Evolutionary conservation across 768 basidiomycete genomes (phyloP).

Genomic region (Coprinopsis strossmayeri): DNA sequence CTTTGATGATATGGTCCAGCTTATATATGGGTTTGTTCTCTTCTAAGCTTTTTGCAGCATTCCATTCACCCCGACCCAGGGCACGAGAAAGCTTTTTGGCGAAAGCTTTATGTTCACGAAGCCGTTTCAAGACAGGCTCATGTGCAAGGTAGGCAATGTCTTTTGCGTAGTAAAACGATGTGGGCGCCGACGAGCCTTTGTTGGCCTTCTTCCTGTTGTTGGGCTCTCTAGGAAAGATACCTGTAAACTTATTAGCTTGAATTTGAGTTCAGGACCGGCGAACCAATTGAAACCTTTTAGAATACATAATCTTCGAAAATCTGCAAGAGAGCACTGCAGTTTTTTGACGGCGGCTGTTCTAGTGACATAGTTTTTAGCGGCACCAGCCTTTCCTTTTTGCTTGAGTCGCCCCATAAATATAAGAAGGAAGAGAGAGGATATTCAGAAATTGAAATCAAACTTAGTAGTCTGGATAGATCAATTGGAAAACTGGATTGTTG

Average conservation of each 20-base stretch:
- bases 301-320: conserved; percentile 95
- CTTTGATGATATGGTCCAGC: conserved; percentile 96
- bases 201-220: conserved; percentile 88
- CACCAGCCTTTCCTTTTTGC: conserved; percentile 85
- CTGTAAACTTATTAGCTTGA: conserved; percentile 32
- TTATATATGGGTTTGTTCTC: conserved; percentile 88
- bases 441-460: too few relatives aligned
- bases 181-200: conserved; percentile 94
- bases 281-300: conserved; percentile 68
- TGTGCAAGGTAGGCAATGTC: conserved; percentile 97
- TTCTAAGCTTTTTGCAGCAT: conserved; percentile 87
- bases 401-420: conserved; percentile 64
- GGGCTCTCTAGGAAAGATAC: conserved; percentile 97
- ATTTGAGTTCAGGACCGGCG: not conserved
- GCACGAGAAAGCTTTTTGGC: conserved; percentile 95
- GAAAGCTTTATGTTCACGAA: conserved; percentile 96
- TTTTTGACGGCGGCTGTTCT: conserved; percentile 90
- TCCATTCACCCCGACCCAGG: conserved; percentile 93
- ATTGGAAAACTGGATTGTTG: conserved; percentile 15
- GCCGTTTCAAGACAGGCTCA: conserved; percentile 88
- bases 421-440: conserved; percentile 1
- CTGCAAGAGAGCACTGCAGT: conserved; percentile 92
- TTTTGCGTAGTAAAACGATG: conserved; percentile 97
- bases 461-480: too few relatives aligned
- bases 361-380: conserved; percentile 88